These are phyloP conservation scores for Wallacemonas sp. DNA, from an alignment of 208 protist genomes.

Conservation along the genomic window DNA sequence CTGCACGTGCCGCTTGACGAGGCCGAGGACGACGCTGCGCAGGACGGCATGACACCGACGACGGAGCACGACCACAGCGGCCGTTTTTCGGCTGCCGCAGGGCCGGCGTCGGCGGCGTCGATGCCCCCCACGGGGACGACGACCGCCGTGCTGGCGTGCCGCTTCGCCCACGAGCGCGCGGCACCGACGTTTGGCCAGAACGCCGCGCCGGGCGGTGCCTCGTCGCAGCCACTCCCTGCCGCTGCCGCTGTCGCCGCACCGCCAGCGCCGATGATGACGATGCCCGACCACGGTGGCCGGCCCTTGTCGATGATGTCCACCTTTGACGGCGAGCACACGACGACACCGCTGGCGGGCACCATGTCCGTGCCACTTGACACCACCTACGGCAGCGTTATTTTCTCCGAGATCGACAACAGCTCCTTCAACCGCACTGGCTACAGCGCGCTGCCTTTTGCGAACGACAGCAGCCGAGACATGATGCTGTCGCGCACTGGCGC, in stretches of 20 bases:
- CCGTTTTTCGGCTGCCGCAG: no score
- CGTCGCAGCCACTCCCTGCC: not conserved
- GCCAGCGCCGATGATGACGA: not conserved
- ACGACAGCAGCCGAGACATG: no score
- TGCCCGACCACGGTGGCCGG: not conserved
- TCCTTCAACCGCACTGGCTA: not conserved
- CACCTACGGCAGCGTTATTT: constrained; percentile 3
- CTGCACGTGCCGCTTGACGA: not conserved
- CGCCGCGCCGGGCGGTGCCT: not conserved
- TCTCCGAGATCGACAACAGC: constrained; percentile 1
- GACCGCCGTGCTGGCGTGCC: constrained; percentile 11
- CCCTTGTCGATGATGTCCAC: not conserved
- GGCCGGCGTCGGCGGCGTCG: no score
- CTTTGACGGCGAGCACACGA: not conserved
- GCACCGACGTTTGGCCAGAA: constrained; percentile 16
- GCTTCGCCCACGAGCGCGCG: constrained; percentile 21
- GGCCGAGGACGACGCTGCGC: no score
- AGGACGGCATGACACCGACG: no score
- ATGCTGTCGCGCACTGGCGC: no score
- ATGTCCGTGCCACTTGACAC: not conserved
- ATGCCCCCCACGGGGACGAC: not conserved
- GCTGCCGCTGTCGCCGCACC: not conserved
- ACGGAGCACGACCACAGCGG: no score
- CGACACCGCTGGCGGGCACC: not conserved
- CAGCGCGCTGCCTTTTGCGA: not conserved